These are phyloP conservation scores for Floccularia luteovirens DNA, from an alignment of 768 basidiomycete species.

Conservation along the genomic window DNA sequence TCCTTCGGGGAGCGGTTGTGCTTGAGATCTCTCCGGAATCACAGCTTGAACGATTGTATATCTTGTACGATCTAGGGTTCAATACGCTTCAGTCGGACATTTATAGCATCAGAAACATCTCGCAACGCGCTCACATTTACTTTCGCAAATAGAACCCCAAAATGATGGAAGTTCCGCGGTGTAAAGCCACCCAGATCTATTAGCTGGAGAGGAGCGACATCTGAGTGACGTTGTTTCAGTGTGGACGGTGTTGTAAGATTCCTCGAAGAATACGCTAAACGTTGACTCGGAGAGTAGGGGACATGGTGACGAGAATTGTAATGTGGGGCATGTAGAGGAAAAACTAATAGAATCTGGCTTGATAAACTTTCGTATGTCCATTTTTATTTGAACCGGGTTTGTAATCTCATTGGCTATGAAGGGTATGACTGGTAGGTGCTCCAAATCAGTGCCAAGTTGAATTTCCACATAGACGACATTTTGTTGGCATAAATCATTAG, in stretches of 20 bases:
- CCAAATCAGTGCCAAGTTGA: conserved; percentile 8
- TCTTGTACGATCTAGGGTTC: conserved; percentile 35
- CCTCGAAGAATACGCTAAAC: conserved; percentile 37
- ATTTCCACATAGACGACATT: conserved; percentile 17
- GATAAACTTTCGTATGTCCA: conserved; percentile 1
- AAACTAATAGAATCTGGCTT: conserved; percentile 9
- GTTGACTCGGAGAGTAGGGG: conserved; percentile 32
- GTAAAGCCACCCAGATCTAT: conserved; percentile 27
- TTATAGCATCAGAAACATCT: neutral
- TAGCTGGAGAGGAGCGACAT: conserved; percentile 15
- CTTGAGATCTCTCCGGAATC: neutral
- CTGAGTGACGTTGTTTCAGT: conserved; percentile 27
- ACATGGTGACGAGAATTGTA: conserved; percentile 43
- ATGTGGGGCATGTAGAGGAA: conserved; percentile 29
- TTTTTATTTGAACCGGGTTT: conserved; percentile 6
- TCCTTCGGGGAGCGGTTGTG: neutral
- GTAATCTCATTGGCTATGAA: conserved; percentile 10
- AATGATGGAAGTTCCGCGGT: conserved; percentile 42
- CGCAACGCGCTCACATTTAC: conserved; percentile 35
- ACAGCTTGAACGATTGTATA: conserved; percentile 48
- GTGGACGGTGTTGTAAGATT: conserved; percentile 28
- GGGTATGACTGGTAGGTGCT: conserved; percentile 9
- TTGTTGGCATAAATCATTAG: conserved; percentile 2
- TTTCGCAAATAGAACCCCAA: conserved; percentile 40
- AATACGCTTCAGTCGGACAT: neutral